Percentiles rank a stretch among this genome's conserved stretches.
Evolutionary conservation across 2,329 filamentous ascomycete genomes (phyloP).

Genomic region (Whalleya microplaca): DNA sequence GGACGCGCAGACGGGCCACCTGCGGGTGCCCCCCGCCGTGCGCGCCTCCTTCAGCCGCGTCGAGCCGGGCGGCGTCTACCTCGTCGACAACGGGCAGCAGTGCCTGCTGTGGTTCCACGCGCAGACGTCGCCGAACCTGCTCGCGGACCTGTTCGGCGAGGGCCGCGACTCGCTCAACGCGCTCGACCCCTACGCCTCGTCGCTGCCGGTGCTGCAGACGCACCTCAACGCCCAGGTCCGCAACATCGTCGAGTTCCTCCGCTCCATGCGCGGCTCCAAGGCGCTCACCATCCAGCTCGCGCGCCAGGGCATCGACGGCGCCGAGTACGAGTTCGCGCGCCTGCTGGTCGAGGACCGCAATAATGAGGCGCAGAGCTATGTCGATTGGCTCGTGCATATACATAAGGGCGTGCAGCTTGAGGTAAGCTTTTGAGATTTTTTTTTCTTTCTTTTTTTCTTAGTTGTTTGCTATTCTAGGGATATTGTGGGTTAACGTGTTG

Average conservation of each 20-base stretch:
- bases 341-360: conserved; percentile 93
- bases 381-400: conserved; percentile 96
- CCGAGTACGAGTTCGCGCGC: conserved; percentile 94
- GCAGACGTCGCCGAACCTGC: conserved; percentile 88
- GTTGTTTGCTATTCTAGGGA: too few relatives aligned
- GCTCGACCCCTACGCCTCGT: conserved; percentile 80
- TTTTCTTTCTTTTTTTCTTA: too few relatives aligned
- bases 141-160: conserved; percentile 87
- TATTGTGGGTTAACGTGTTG: too few relatives aligned
- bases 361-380: conserved; percentile 96
- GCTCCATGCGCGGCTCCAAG: conserved; percentile 80
- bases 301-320: conserved; percentile 88
- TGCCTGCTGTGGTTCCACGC: conserved; percentile 91
- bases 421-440: conserved; percentile 53
- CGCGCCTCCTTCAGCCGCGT: conserved; percentile 86
- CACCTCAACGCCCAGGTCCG: conserved; percentile 93
- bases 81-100: conserved; percentile 93
- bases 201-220: conserved; percentile 83
- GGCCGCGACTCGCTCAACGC: conserved; percentile 71
- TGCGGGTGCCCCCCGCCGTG: conserved; percentile 79
- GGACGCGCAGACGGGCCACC: conserved; percentile 81
- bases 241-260: conserved; percentile 88
- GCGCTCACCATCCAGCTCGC: conserved; percentile 88
- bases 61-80: conserved; percentile 90
- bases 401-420: conserved; percentile 93